These are phyloP conservation scores for Thermoascus crustaceus DNA, from an alignment of 2,329 filamentous ascomycete species.

Conservation along the genomic window DNA sequence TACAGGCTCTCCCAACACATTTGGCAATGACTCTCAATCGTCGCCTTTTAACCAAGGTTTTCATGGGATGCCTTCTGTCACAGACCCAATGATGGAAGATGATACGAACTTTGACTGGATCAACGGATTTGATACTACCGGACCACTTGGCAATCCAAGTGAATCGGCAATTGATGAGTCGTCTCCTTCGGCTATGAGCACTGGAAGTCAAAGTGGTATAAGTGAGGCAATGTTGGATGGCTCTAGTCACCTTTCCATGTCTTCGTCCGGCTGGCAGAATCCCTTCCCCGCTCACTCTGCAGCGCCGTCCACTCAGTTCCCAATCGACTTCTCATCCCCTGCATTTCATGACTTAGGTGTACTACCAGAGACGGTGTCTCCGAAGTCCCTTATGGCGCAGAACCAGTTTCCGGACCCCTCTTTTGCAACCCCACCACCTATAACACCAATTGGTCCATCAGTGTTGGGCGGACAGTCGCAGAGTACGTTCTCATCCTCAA, in stretches of 20 bases:
- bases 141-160: slow-evolving; percentile 60
- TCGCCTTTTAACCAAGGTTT: slow-evolving; percentile 35
- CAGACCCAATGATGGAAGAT: slow-evolving; percentile 50
- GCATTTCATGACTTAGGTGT: slow-evolving; percentile 70
- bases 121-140: slow-evolving; percentile 69
- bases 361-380: slow-evolving; percentile 64
- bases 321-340: slow-evolving; percentile 64
- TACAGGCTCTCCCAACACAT: slow-evolving; percentile 60
- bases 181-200: slow-evolving; percentile 92
- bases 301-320: slow-evolving; percentile 58
- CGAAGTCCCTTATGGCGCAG: slow-evolving; percentile 65
- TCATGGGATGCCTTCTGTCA: slow-evolving; percentile 47
- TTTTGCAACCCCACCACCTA: slow-evolving; percentile 69
- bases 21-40: slow-evolving; percentile 31
- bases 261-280: slow-evolving; percentile 57
- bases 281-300: slow-evolving; percentile 61
- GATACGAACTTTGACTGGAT: slow-evolving; percentile 82
- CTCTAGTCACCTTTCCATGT: slow-evolving; percentile 50
- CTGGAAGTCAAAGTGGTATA: slow-evolving; percentile 68
- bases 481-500: slow-evolving; percentile 42
- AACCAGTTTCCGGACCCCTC: slow-evolving; percentile 61
- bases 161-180: slow-evolving; percentile 85
- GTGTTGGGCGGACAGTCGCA: slow-evolving; percentile 57
- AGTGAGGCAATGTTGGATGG: slow-evolving; percentile 90
- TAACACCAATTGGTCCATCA: slow-evolving; percentile 66